Conservation (phyloP, 1,284 basidiomycete species). For the Ganoderma resinaceum region DNA sequence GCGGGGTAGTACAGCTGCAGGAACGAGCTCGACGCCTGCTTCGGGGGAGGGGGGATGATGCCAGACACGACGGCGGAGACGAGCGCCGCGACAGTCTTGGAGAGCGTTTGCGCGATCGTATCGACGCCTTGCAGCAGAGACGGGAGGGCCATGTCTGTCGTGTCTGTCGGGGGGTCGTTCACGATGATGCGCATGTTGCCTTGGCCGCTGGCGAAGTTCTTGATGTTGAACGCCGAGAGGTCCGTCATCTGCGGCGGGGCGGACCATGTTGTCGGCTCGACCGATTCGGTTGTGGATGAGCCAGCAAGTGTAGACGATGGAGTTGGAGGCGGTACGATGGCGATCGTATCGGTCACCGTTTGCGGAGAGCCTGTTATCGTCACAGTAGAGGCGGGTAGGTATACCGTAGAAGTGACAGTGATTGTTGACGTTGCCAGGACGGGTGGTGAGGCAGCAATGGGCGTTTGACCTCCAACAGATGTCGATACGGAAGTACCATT, state of each 20-base stretch:
- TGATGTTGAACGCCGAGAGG: conserved; percentile 65
- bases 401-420: conserved; percentile 27
- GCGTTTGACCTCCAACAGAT: neutral
- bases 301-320: conserved; percentile 21
- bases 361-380: conserved; percentile 42
- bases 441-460: conserved; percentile 13
- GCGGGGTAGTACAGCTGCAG: conserved; percentile 70
- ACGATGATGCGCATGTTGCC: conserved; percentile 65
- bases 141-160: neutral
- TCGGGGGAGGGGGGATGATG: conserved; percentile 22
- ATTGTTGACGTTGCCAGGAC: conserved; percentile 11
- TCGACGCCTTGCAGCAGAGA: neutral
- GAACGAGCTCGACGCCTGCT: conserved; percentile 37
- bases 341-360: conserved; percentile 42
- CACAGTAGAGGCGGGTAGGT: conserved; percentile 42
- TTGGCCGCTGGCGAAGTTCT: conserved; percentile 59
- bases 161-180: conserved; percentile 46
- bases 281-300: neutral
- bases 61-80: conserved; percentile 18
- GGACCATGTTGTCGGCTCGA: conserved; percentile 49
- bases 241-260: conserved; percentile 61
- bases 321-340: conserved; percentile 36
- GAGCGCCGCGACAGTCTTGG: conserved; percentile 13
- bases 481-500: neutral
- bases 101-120: conserved; percentile 5